Evolutionary conservation across 371 early-diverging fungal genomes (phyloP).

Genomic region (Umbelopsis sp.): DNA sequence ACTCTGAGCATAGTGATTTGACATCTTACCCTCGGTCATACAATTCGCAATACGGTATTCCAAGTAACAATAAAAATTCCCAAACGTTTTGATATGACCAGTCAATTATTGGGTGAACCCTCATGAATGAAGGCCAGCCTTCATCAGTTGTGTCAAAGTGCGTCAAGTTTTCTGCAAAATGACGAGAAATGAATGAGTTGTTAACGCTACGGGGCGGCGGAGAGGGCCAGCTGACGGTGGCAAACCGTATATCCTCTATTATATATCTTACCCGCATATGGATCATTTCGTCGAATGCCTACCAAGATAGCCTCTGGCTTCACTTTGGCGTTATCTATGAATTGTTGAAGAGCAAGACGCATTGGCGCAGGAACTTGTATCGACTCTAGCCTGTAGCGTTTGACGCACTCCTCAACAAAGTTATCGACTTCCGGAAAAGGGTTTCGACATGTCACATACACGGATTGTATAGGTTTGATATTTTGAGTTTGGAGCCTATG

Average conservation of each 20-base stretch:
- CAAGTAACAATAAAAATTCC: slow-evolving; percentile 71
- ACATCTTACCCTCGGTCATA: slow-evolving; percentile 83
- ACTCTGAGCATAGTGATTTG: background rate
- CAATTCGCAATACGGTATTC: slow-evolving; percentile 86
- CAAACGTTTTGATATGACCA: slow-evolving; percentile 90
- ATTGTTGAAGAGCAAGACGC: slow-evolving; percentile 77
- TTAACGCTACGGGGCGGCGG: too few relatives aligned
- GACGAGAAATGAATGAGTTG: background rate
- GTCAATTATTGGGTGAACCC: slow-evolving; percentile 92
- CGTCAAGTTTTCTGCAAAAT: slow-evolving; percentile 58
- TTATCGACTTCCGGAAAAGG: slow-evolving; percentile 88
- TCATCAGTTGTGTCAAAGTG: slow-evolving; percentile 81
- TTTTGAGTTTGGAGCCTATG: background rate
- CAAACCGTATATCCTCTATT: background rate
- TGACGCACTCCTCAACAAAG: slow-evolving; percentile 76
- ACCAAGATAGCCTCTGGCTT: slow-evolving; percentile 85
- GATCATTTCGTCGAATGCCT: slow-evolving; percentile 92
- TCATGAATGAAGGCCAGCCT: slow-evolving; percentile 93
- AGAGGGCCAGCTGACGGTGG: background rate
- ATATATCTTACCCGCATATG: slow-evolving; percentile 72
- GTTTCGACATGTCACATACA: slow-evolving; percentile 79
- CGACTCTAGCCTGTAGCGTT: slow-evolving; percentile 70
- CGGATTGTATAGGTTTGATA: slow-evolving; percentile 38
- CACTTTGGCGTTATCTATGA: slow-evolving; percentile 54
- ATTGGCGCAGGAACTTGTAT: slow-evolving; percentile 74